A percentile compares a stretch with the other conserved stretches of the same genome.
These are phyloP conservation scores for Penicillium flavigenum DNA, from an alignment of 495 filamentous ascomycete species.

Conservation along the genomic window DNA sequence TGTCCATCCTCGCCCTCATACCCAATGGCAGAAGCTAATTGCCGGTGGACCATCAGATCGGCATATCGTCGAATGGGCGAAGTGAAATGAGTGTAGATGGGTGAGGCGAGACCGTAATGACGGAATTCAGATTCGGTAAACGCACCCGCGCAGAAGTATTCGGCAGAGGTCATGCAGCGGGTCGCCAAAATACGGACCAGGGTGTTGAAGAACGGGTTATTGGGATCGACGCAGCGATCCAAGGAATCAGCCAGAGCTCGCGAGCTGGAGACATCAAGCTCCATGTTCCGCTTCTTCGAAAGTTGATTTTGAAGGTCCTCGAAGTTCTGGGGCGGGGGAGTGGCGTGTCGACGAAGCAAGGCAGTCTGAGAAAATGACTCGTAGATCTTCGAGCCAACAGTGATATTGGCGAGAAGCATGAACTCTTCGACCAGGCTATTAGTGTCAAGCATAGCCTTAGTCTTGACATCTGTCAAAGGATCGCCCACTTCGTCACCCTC, in stretches of 20 bases:
- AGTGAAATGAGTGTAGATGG: slow-evolving; percentile 99
- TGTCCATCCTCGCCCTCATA: slow-evolving; percentile 65
- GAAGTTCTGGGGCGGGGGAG: slow-evolving; percentile 92
- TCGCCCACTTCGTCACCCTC: slow-evolving; percentile 96
- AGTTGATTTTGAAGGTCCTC: slow-evolving; percentile 90
- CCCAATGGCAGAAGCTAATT: slow-evolving; percentile 90
- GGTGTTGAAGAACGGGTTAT: slow-evolving; percentile 98
- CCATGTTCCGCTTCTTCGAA: slow-evolving; percentile 74
- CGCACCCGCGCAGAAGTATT: slow-evolving; percentile 94
- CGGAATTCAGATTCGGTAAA: slow-evolving; percentile 91
- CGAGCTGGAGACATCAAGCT: slow-evolving; percentile 78
- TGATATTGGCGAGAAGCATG: slow-evolving; percentile 98
- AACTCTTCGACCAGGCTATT: slow-evolving; percentile 98
- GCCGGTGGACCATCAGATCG: slow-evolving; percentile 88
- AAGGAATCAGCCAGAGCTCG: slow-evolving; percentile 88
- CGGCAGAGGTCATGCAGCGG: slow-evolving; percentile 97
- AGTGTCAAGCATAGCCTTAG: slow-evolving; percentile 88
- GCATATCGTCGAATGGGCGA: slow-evolving; percentile 96
- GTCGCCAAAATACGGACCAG: slow-evolving; percentile 95
- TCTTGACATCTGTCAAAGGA: slow-evolving; percentile 87
- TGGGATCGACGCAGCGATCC: slow-evolving; percentile 74
- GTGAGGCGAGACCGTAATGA: slow-evolving; percentile 91
- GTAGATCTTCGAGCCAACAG: slow-evolving; percentile 84
- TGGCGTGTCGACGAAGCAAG: slow-evolving; percentile 84
- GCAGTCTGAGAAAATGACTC: slow-evolving; percentile 91